phyloP scores from a whole-genome alignment of 345 rosid genomes.

The thale cress (Arabidopsis thaliana) region DNA sequence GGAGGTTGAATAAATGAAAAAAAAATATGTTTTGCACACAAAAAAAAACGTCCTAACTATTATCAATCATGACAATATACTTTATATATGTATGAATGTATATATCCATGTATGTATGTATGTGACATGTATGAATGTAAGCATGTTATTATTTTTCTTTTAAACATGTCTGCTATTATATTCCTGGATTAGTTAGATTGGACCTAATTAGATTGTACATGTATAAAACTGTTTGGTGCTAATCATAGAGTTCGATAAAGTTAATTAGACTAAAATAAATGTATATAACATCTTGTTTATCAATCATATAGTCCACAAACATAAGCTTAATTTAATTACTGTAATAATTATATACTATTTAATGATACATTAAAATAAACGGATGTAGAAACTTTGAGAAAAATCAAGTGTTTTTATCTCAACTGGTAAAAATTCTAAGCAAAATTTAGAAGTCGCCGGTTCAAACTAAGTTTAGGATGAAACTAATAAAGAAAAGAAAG shows the following conservation, averaged over 20 bases:
- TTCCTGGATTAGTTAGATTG: too few species aligned
- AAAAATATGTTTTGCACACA: too few species aligned
- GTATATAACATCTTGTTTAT: not conserved
- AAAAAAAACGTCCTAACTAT: not conserved
- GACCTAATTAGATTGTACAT: too few species aligned
- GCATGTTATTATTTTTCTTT: not conserved
- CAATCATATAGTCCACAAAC: not conserved
- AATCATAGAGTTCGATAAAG: too few species aligned
- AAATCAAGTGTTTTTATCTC: too few species aligned
- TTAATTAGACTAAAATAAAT: not conserved
- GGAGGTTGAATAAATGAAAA: too few species aligned
- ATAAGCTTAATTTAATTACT: not conserved
- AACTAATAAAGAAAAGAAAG: too few species aligned
- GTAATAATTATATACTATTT: not conserved
- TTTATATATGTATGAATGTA: not conserved
- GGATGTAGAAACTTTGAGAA: not conserved
- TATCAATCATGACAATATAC: not conserved
- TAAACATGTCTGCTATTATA: not conserved
- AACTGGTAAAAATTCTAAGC: too few species aligned
- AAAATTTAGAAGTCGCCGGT: too few species aligned
- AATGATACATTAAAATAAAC: conserved; percentile 3
- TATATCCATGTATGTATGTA: not conserved
- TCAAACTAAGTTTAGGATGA: too few species aligned
- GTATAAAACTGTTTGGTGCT: too few species aligned
- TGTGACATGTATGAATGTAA: not conserved